Evolutionary conservation across 768 basidiomycete species (phyloP), one percentile per base, ranked within the genome.

Genomic region (Russula griseocarnosa): DNA sequence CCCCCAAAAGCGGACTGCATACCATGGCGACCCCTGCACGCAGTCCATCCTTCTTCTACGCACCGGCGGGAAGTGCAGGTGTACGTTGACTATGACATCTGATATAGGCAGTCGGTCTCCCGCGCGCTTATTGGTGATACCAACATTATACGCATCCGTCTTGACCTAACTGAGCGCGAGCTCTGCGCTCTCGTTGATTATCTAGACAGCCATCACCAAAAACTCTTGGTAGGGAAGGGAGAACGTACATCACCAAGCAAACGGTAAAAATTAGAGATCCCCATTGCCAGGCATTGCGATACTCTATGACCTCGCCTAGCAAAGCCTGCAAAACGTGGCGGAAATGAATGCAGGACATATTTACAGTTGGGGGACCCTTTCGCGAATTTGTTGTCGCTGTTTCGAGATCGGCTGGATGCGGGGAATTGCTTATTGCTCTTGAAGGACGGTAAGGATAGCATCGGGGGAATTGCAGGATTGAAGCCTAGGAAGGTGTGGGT

Each of bases 121-220:
- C 40, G 82, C 76, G 52, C 84, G 82, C 36, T 81, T 78, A 61
- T 83, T 82, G 11, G 91, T 92, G 72, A 93, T 84, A 46, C 87
- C 83, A 65, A 93, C 73, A 50, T 88, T 86, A 73, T 88, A 92
- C 9, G 90, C 87, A 69, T 92, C 84, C n/a, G 83, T 83, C 78
- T 91, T 92, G 20, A 96, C 92, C 93, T 94, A 97, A 72, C 90
- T 94, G 69, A 96, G 76, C 1, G 92, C 92, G 52, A 98, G 78
- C 71, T 92, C 90, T 8, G 86, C 93, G 65, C 90, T 92, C 77
- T 98, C 94, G 73, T 89, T 89, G 76, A 97, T 94, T 9, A 46
- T n/a, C n/a, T 22, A 40, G 46, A 46, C 20, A 3, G 11, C 9
- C n/a, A 11, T 30, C 30, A 24, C 20, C 26, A 7, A 5, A 2